phyloP scores from a whole-genome alignment of 1,139 yeast genomes.

The Arxiozyma bovina region DNA sequence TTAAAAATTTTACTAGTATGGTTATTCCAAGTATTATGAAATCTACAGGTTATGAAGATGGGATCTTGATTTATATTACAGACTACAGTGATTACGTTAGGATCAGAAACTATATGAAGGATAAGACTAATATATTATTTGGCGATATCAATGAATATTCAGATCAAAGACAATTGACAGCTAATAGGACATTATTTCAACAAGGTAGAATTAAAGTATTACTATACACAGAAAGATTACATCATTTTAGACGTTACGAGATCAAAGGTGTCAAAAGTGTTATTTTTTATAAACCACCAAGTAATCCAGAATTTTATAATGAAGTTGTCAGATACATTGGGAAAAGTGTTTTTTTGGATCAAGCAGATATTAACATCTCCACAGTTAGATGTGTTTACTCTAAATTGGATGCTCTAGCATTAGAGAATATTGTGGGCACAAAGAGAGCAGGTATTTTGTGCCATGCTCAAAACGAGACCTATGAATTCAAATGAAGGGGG shows the following conservation, averaged over 20 bases:
- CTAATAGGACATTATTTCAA: slow-evolving; percentile 60
- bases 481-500: slow-evolving; percentile 47
- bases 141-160: slow-evolving; percentile 79
- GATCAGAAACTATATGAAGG: slow-evolving; percentile 60
- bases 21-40: slow-evolving; percentile 61
- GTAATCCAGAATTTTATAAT: slow-evolving; percentile 73
- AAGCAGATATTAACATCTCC: slow-evolving; percentile 53
- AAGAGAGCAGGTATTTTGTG: slow-evolving; percentile 62
- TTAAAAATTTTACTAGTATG: slow-evolving; percentile 68
- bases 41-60: slow-evolving; percentile 48
- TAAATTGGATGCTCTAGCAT: slow-evolving; percentile 69
- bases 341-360: slow-evolving; percentile 35
- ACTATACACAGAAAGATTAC: slow-evolving; percentile 86
- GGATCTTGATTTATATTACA: slow-evolving; percentile 73
- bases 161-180: slow-evolving; percentile 56
- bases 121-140: slow-evolving; percentile 48
- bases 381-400: slow-evolving; percentile 62
- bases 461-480: slow-evolving; percentile 61
- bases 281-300: slow-evolving; percentile 75
- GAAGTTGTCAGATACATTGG: slow-evolving; percentile 54
- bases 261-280: slow-evolving; percentile 80
- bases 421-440: slow-evolving; percentile 83
- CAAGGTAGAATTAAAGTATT: slow-evolving; percentile 61
- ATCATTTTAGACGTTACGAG: slow-evolving; percentile 80
- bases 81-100: slow-evolving; percentile 81